These are phyloP conservation scores for Nidularia pulvinata DNA, from an alignment of 768 basidiomycete species.

Conservation along the genomic window DNA sequence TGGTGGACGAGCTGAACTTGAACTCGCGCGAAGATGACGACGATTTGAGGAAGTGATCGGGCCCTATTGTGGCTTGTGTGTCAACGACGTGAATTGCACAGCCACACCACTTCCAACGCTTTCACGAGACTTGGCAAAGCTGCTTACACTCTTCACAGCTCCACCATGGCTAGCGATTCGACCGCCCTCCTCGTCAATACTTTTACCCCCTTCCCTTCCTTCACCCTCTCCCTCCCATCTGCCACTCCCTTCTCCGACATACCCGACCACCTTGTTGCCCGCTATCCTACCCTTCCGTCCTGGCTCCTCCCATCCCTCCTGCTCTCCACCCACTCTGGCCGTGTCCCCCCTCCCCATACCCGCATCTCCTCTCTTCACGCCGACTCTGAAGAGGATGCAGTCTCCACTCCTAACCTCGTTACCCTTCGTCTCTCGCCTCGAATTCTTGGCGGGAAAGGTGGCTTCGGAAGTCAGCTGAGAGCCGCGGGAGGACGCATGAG, in stretches of 20 bases:
- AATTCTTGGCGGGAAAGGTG: conserved; percentile 92
- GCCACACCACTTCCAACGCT: background rate
- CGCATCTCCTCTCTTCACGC: conserved; percentile 21
- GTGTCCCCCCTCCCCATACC: conserved; percentile 32
- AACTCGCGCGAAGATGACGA: background rate
- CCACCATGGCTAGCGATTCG: conserved; percentile 13
- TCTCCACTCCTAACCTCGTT: conserved; percentile 36
- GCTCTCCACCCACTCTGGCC: conserved; percentile 78
- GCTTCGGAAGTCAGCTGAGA: conserved; percentile 94
- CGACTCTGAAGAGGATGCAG: conserved; percentile 6
- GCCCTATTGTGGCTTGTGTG: background rate
- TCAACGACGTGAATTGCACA: background rate
- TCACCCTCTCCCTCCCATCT: conserved; percentile 17
- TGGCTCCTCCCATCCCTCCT: conserved; percentile 61
- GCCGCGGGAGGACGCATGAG: conserved; percentile 99
- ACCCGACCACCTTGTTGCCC: conserved; percentile 63
- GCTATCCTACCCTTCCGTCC: conserved; percentile 39
- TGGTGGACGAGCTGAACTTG: background rate
- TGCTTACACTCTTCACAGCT: too few species aligned
- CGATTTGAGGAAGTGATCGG: background rate
- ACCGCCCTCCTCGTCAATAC: conserved; percentile 32
- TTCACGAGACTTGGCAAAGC: background rate
- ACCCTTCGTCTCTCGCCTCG: conserved; percentile 73
- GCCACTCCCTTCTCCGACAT: conserved; percentile 46
- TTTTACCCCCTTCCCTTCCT: background rate